Evolutionary conservation across 306 rosid species (phyloP).

Genomic region (Alnus rubra): DNA sequence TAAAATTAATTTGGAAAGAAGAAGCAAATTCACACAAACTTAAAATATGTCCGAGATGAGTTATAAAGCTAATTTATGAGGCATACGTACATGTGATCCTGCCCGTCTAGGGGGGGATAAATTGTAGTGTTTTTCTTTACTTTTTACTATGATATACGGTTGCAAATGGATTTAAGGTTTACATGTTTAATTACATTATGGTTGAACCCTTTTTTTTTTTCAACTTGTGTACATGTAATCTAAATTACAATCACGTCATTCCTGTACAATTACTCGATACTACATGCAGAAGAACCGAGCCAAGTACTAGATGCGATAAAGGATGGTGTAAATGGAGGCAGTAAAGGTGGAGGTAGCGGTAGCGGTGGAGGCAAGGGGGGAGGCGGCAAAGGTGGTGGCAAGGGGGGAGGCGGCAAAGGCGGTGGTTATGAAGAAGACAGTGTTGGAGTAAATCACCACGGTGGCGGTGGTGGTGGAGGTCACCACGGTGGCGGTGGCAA

Average conservation of each 20-base stretch:
- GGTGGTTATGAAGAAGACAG: background rate
- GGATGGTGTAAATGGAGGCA: background rate
- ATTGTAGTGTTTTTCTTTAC: too few relatives aligned
- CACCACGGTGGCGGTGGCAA: background rate
- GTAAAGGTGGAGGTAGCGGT: background rate
- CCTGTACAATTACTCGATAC: conserved; percentile 19
- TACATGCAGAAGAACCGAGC: background rate
- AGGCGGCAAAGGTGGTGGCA: too few relatives aligned
- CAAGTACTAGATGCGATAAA: background rate
- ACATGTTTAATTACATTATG: background rate
- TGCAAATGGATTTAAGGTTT: too few relatives aligned
- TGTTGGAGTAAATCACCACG: background rate
- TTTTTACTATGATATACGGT: too few relatives aligned
- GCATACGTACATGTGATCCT: too few relatives aligned
- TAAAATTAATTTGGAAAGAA: too few relatives aligned
- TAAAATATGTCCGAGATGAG: too few relatives aligned
- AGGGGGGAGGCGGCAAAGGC: background rate
- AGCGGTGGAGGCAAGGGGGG: conserved; percentile 1
- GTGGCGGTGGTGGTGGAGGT: background rate
- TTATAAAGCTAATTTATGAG: too few relatives aligned
- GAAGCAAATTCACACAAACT: too few relatives aligned
- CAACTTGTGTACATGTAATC: too few relatives aligned
- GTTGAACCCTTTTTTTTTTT: too few relatives aligned
- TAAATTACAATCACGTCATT: background rate
- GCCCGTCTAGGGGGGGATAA: too few relatives aligned